phyloP scores from a whole-genome alignment of 495 filamentous ascomycete genomes.

The Trichocladium antarcticum region DNA sequence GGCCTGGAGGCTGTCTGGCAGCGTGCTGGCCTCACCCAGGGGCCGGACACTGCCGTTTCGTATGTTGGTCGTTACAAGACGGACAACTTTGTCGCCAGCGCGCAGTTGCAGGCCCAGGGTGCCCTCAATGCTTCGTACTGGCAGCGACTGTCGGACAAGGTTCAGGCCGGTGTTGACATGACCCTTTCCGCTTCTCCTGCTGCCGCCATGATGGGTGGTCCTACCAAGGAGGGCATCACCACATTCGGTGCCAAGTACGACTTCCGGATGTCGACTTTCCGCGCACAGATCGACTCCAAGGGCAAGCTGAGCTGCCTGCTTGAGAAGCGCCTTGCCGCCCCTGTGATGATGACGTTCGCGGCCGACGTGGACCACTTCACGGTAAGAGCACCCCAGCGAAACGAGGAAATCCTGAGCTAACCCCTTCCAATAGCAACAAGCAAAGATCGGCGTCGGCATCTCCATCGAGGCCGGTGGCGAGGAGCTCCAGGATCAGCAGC shows the following conservation, averaged over 20 bases:
- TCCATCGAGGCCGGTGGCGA: constrained; percentile 84
- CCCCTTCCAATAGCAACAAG: constrained; percentile 57
- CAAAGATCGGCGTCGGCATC: constrained; percentile 88
- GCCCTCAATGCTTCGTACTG: constrained; percentile 89
- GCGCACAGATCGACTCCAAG: constrained; percentile 88
- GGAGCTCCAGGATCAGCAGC: constrained; percentile 81
- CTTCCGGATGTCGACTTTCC: constrained; percentile 87
- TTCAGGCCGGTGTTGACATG: constrained; percentile 91
- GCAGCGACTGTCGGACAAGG: constrained; percentile 84
- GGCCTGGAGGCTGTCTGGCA: constrained; percentile 93
- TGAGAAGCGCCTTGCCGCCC: constrained; percentile 88
- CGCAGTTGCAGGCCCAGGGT: constrained; percentile 72
- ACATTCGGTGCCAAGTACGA: constrained; percentile 96
- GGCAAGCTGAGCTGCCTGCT: constrained; percentile 86
- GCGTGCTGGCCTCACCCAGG: constrained; percentile 60
- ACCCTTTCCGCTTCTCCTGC: constrained; percentile 73
- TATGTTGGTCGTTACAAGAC: constrained; percentile 86
- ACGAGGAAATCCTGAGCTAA: constrained; percentile 7
- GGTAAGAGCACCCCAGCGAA: constrained; percentile 44
- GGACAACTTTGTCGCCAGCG: constrained; percentile 80
- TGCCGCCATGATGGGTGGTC: constrained; percentile 56
- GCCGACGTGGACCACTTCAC: constrained; percentile 95
- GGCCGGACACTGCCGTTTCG: constrained; percentile 72
- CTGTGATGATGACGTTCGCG: constrained; percentile 84
- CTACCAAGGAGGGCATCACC: constrained; percentile 72